Evolutionary conservation across 2,329 filamentous ascomycete genomes (phyloP), one percentile per base, ranked within the genome.

Genomic region (Cordyceps pruinosa): DNA sequence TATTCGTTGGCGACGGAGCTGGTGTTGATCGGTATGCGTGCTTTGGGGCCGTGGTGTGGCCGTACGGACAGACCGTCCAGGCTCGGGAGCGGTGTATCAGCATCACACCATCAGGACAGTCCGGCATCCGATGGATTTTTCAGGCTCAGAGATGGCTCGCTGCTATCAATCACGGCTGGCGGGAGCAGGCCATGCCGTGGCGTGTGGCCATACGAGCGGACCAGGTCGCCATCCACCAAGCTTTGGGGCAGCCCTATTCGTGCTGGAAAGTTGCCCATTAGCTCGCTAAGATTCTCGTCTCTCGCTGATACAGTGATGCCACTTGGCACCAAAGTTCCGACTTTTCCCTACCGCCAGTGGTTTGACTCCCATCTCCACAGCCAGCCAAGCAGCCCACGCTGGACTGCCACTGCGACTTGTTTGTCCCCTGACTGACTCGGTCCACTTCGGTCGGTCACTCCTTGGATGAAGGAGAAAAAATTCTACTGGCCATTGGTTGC

Each of bases 371-470:
- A 34, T 41, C 35, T 42, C 49, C 49, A 51, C 35, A 51, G 17
- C 41, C 21, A 35, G 45, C 10, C 26, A 21, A n/a, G 17, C n/a
- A n/a, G n/a, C n/a, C n/a, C n/a, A n/a, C 32, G 32, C 9, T 47
- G 32, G 12, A 13, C 30, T 48, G 45, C 19, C 19, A 28, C 32
- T 49, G 30, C 28, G 26, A 34, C 52, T 26, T 48, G 32, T 23
- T 28, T 37, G n/a, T 30, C 45, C 28, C 26, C 37, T 50, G 47
- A 50, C 45, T 50, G 28, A 45, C 54, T 50, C 46, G 54, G 46
- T 57, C 54, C 54, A 57, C 54, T 50, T 57, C 35, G 46, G 46
- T 57, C 35, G 46, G 46, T 23, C 51, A 39, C 51, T 37, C 42
- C 51, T 35, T 46, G 50, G 28, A 25, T n/a, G 2, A n/a, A n/a